Percentiles rank a stretch among this genome's conserved stretches.
Conservation (phyloP, 1,284 basidiomycete species). For the Puccinia sorghi region DNA sequence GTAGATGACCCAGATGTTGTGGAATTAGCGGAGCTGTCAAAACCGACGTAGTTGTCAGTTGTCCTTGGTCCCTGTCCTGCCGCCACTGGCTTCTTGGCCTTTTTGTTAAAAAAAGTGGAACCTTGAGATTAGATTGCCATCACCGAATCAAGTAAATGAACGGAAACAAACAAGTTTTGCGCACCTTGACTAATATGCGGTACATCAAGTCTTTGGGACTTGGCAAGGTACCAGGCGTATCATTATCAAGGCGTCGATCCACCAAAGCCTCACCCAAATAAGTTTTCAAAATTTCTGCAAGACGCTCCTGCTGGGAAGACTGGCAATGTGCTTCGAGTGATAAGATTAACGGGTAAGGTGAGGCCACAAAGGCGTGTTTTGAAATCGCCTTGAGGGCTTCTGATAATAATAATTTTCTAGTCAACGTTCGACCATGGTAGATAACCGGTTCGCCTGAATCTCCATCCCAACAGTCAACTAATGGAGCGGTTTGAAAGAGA, state of each 20-base stretch:
- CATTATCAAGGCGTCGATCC: constrained; percentile 64
- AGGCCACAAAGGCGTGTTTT: constrained; percentile 89
- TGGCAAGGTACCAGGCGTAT: constrained; percentile 66
- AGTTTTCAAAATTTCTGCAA: constrained; percentile 75
- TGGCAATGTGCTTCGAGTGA: constrained; percentile 91
- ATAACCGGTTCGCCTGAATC: constrained; percentile 73
- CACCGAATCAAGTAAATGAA: not conserved
- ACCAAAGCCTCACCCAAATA: constrained; percentile 78
- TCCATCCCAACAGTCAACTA: constrained; percentile 93
- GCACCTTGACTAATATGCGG: constrained; percentile 77
- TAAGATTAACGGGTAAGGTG: constrained; percentile 91
- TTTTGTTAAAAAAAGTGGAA: constrained; percentile 3
- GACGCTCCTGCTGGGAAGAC: constrained; percentile 75
- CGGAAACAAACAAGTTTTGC: not conserved
- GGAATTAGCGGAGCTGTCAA: constrained; percentile 15
- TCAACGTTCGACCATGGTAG: constrained; percentile 89
- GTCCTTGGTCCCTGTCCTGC: constrained; percentile 3
- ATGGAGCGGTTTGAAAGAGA: not conserved
- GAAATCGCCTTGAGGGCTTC: constrained; percentile 83
- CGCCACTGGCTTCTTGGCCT: constrained; percentile 31
- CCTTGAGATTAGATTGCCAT: too few species aligned
- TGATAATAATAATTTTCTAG: constrained; percentile 77
- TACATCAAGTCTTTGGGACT: constrained; percentile 83
- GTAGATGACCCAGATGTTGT: constrained; percentile 52
- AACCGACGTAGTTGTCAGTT: not conserved